Base-by-base conservation (phyloP, 1,284 basidiomycete species). In the Ganoderma leucocontextum region DNA sequence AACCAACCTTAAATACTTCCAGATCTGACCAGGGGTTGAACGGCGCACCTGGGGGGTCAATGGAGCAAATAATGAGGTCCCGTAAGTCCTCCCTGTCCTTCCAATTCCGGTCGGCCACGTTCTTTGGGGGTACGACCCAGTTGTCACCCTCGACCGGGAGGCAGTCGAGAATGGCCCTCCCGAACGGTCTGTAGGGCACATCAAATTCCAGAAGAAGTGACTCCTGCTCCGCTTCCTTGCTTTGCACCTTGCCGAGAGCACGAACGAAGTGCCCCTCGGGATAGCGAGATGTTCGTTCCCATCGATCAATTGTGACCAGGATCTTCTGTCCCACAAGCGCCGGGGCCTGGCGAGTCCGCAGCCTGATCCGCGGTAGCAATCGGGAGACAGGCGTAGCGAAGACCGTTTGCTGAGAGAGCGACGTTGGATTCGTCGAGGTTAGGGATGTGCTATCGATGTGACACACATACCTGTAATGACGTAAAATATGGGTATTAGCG, bases 231-330 rank as follows among this genome's bases (percentile, higher is more conserved):
- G 97, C 97, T 78, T 97, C 96, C 79, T 98, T 98, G 78, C 92
- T 95, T 77, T 97, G 97, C 0, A 93, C 95, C 72, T 90, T 90
- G 12, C 98, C 98, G 0, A 99, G 86, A 0, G 96, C 91, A 55
- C 97, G 91, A 15, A 99, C 96, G 76, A 99, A 97, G 80, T 99
- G 98, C 0, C 98, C 98, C 75, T 99, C 97, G 0, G 98, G 98
- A 77, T 99, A 99, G 33, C 96, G 89, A 2, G 94, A 96, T 41
- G 90, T 89, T 35, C 85, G 80, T 39, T 95, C 91, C 98, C 98
- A 99, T 57, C 90, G 85, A 79, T 99, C 98, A 76, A 99, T 95
- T 0, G 95, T 93, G 53, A 99, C 95, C 22, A 99, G 88, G 72
- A 99, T 97, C 81, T 99, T 99, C 80, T 99, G 97, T 36, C 92